Evolutionary conservation across 2,329 filamentous ascomycete genomes (phyloP), one percentile per base, ranked within the genome.

Genomic region (Xylaria arbuscula): DNA sequence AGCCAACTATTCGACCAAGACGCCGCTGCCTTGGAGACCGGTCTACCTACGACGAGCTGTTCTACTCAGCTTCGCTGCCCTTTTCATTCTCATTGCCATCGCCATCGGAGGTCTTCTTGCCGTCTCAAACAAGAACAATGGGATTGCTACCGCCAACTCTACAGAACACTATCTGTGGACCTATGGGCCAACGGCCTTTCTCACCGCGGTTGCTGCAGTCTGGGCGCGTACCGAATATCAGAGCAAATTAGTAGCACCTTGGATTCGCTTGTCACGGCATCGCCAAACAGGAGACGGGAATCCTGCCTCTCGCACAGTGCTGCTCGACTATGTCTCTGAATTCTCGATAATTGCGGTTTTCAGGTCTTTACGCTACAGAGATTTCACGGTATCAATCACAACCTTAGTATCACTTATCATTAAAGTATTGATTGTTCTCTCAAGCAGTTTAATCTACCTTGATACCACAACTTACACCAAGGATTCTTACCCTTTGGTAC

Each of bases 191-290:
- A 64, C 47, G 34, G 51, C 40, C 13, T 11, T 48, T 24, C 17
- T 64, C 3, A 64, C 51, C 8, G 19, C 32, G n/a, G n/a, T 47
- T 36, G 51, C 51, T 17, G 53, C 61, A 5, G 17, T 64, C n/a
- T 64, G 40, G 61, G 53, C 38, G 34, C 51, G 61, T 5, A 24
- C 54, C 10, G 53, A 64, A 32, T 57, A 47, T 32, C 61, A 64
- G 34, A 32, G 47, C 19, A 64, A 50, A 42, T 32, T 54, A 17
- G 28, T 57, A 36, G 40, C 53, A 9, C 40, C 53, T 2, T 57
- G 40, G 61, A 22, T 42, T 48, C 61, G 19, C 34, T 36, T 67
- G 15, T 58, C 24, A 13, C 47, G 38, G 19, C 17, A 40, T 56
- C 10, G 34, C 13, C n/a, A 15, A 56, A 40, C 53, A 1, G 24